Conservation (phyloP, 2,329 filamentous ascomycete species). For the Neoascochyta sp. region DNA sequence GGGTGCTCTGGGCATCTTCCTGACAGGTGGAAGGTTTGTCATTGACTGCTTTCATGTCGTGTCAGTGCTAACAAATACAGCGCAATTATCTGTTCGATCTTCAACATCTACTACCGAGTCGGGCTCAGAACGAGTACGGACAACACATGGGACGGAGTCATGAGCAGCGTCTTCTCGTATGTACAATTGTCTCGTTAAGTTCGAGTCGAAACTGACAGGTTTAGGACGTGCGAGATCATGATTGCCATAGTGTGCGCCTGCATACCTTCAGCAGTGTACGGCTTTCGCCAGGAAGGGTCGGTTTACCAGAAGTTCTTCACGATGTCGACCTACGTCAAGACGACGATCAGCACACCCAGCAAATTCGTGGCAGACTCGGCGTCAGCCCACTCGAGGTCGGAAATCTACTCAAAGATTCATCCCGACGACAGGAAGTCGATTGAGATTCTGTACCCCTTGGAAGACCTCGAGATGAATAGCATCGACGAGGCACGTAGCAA, state of each 20-base stretch:
- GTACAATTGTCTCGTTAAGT: background rate
- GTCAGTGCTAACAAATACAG: no score
- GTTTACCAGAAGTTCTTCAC: constrained; percentile 5
- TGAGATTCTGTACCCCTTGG: no score
- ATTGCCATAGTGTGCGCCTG: constrained; percentile 12
- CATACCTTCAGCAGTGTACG: constrained; percentile 4
- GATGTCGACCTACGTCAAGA: no score
- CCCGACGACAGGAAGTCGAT: no score
- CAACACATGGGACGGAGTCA: constrained; percentile 2
- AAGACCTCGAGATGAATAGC: no score
- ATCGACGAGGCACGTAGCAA: no score
- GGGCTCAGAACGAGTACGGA: constrained; percentile 1
- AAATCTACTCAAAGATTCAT: no score
- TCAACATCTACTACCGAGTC: constrained; percentile 7
- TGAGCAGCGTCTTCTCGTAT: constrained; percentile 6
- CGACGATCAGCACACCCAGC: no score
- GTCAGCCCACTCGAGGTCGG: no score
- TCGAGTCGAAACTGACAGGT: background rate
- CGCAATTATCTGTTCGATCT: constrained; percentile 5
- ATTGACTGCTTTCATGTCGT: no score
- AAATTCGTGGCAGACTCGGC: no score
- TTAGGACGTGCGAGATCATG: constrained; percentile 9
- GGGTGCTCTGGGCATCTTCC: constrained; percentile 6
- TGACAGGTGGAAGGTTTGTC: constrained; percentile 8
- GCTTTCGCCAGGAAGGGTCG: constrained; percentile 5